Evolutionary conservation across 441 rosid genomes (phyloP).

Genomic region (Erodium moschatum): DNA sequence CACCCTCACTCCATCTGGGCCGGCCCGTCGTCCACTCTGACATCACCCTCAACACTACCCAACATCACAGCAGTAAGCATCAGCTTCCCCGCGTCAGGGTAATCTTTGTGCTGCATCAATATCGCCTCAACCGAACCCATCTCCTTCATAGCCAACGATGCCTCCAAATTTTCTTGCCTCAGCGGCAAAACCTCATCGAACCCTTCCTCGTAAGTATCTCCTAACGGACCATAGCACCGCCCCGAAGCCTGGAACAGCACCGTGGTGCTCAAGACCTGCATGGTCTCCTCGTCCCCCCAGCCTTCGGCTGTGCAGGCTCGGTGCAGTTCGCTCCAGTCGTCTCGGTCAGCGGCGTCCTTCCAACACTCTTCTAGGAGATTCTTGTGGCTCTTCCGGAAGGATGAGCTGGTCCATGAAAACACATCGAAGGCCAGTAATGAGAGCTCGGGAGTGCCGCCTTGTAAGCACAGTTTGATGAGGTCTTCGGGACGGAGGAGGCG

Average conservation of each 20-base stretch:
- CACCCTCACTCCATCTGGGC: neutral
- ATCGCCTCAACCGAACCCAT: slow-evolving; percentile 51
- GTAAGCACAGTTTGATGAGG: slow-evolving; percentile 61
- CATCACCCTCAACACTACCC: slow-evolving; percentile 36
- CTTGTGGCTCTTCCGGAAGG: slow-evolving; percentile 55
- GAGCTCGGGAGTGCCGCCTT: slow-evolving; percentile 39
- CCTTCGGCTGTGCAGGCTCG: slow-evolving; percentile 57
- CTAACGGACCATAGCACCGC: slow-evolving; percentile 57
- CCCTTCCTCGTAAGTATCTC: slow-evolving; percentile 58
- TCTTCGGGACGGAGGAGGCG: slow-evolving; percentile 57
- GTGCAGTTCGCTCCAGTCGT: slow-evolving; percentile 66
- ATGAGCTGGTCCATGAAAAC: slow-evolving; percentile 82
- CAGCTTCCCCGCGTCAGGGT: slow-evolving; percentile 74
- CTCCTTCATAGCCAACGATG: slow-evolving; percentile 23
- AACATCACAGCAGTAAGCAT: slow-evolving; percentile 72
- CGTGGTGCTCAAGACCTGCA: slow-evolving; percentile 51
- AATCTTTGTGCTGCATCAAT: slow-evolving; percentile 75
- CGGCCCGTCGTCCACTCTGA: neutral
- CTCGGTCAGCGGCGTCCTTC: slow-evolving; percentile 70
- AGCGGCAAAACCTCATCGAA: slow-evolving; percentile 55
- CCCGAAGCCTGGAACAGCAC: slow-evolving; percentile 67
- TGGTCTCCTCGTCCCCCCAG: slow-evolving; percentile 77
- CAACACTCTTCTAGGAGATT: slow-evolving; percentile 78
- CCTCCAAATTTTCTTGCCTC: slow-evolving; percentile 42
- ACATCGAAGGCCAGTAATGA: slow-evolving; percentile 64